Conservation (phyloP, 495 filamentous ascomycete species). For the Penicillium coffeae region DNA sequence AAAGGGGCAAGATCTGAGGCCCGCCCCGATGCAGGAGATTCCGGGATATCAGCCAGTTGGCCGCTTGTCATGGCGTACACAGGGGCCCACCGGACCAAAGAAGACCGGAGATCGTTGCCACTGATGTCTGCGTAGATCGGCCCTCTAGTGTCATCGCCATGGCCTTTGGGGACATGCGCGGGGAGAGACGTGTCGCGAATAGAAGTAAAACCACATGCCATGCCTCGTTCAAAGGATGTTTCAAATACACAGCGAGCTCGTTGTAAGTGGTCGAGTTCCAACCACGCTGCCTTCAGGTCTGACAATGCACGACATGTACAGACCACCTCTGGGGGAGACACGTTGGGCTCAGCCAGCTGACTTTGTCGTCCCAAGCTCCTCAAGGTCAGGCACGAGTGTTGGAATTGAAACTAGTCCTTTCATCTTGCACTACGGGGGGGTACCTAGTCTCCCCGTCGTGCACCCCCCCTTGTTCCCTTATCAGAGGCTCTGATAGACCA, state of each 20-base stretch:
- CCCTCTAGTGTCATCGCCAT: not conserved
- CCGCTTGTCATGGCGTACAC: not conserved
- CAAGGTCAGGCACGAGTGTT: constrained; percentile 19
- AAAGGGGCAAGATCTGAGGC: constrained; percentile 6
- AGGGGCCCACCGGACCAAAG: too few species aligned
- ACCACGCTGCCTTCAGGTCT: constrained; percentile 16
- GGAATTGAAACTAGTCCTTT: constrained; percentile 20
- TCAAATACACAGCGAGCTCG: constrained; percentile 9
- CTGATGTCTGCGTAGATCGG: not conserved
- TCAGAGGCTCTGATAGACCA: not conserved
- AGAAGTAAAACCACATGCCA: too few species aligned
- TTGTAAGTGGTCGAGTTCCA: constrained; percentile 12
- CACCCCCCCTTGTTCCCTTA: not conserved
- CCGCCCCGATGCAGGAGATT: constrained; percentile 15
- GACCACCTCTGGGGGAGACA: constrained; percentile 7
- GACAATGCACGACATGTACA: constrained; percentile 24
- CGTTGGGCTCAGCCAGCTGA: constrained; percentile 12
- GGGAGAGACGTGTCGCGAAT: too few species aligned
- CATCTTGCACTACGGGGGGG: constrained; percentile 8
- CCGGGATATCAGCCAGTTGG: constrained; percentile 7
- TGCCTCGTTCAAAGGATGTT: not conserved
- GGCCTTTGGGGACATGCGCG: not conserved
- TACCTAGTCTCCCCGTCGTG: not conserved
- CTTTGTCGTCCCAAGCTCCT: constrained; percentile 3
- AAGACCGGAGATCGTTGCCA: too few species aligned